Evolutionary conservation across 345 rosid species (phyloP).

Genomic region (Arabis alpina): DNA sequence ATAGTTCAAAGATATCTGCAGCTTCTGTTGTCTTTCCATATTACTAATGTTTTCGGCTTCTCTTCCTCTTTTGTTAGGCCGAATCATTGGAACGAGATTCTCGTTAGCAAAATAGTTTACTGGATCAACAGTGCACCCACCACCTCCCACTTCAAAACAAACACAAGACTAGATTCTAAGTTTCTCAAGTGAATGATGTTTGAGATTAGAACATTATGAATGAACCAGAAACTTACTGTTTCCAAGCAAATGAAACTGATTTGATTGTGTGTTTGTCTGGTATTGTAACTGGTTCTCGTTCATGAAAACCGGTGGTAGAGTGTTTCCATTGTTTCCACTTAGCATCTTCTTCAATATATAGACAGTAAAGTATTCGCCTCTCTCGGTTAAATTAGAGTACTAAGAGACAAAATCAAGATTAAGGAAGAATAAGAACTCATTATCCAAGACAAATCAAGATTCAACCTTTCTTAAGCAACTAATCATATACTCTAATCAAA

Average conservation of each 20-base stretch:
- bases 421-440: constrained; percentile 8
- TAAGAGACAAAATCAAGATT: neutral
- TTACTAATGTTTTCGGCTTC: constrained; percentile 50
- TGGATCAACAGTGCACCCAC: constrained; percentile 52
- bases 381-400: neutral
- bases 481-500: neutral
- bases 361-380: constrained; percentile 4
- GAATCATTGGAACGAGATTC: constrained; percentile 40
- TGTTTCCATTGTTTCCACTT: constrained; percentile 62
- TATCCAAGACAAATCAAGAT: constrained; percentile 18
- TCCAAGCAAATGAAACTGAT: constrained; percentile 64
- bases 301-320: constrained; percentile 52
- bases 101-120: constrained; percentile 53
- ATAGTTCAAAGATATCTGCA: constrained; percentile 47
- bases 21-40: constrained; percentile 48
- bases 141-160: constrained; percentile 46
- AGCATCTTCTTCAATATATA: constrained; percentile 53
- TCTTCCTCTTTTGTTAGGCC: constrained; percentile 57
- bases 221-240: constrained; percentile 49
- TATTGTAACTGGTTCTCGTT: constrained; percentile 58
- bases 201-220: neutral
- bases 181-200: neutral
- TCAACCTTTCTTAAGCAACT: neutral
- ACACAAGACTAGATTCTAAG: constrained; percentile 5
- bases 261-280: constrained; percentile 51